Evolutionary conservation across 202 grass and related monocot species (phyloP).

Genomic region (Saccharum hybrid): DNA sequence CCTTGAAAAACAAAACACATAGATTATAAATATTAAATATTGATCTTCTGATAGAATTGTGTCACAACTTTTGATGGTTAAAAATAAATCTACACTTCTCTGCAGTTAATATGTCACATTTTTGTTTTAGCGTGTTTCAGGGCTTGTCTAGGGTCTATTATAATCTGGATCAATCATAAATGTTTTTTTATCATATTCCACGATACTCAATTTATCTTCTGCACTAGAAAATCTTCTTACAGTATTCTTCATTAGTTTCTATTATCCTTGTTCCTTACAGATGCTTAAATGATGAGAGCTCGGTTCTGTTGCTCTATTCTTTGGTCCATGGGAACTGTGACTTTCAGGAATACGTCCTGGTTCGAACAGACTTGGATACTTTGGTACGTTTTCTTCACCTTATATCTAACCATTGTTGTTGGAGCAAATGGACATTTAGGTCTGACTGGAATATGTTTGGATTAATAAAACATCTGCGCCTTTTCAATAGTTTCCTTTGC

Average conservation of each 20-base stretch:
- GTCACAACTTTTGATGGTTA: constrained; percentile 1
- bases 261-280: constrained; percentile 53
- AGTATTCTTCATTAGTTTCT: constrained; percentile 39
- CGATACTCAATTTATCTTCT: constrained; percentile 24
- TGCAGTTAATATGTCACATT: constrained; percentile 11
- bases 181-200: constrained; percentile 20
- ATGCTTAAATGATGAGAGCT: constrained; percentile 83
- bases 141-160: constrained; percentile 3
- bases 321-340: constrained; percentile 95
- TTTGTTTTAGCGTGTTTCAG: background rate
- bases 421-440: constrained; percentile 13
- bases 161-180: constrained; percentile 23
- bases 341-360: constrained; percentile 96
- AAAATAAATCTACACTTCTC: constrained; percentile 21
- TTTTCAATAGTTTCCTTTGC: constrained; percentile 18
- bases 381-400: constrained; percentile 66
- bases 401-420: constrained; percentile 35
- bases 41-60: constrained; percentile 5
- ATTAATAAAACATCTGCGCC: constrained; percentile 5
- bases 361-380: constrained; percentile 98
- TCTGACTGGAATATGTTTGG: constrained; percentile 17
- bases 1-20: constrained; percentile 26
- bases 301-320: constrained; percentile 91
- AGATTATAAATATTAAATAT: background rate
- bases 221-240: constrained; percentile 30